Evolutionary conservation across 2,329 filamentous ascomycete species (phyloP), one percentile per base, ranked within the genome.

Genomic region (Nemania diffusa): DNA sequence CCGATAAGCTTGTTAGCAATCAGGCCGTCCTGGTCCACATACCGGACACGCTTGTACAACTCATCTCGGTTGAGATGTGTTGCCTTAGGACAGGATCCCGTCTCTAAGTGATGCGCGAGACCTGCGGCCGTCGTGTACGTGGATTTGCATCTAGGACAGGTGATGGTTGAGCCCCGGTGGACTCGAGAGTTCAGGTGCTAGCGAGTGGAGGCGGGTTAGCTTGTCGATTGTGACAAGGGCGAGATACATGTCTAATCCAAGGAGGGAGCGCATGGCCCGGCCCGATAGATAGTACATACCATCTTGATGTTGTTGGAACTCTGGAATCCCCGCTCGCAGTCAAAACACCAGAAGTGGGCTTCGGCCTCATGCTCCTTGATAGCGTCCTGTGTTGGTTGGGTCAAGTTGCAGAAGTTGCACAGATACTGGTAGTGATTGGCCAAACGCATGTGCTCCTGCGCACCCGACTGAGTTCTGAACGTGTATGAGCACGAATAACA

Each of bases 101-200:
- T 77, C 69, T 91, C 89, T 0, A 91, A 76, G 68, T 91, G 87
- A 73, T 88, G 80, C 0, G 79, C 73, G 4, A 90, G 70, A 3
- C 87, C 88, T 0, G 84, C 86, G 1, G 87, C 86, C 0, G 84
- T 83, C 9, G 81, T 77, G 67, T 81, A 87, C 2, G 8, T 29
- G 1, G 53, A 65, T 40, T 79, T 73, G 77, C 89, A 91, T 72
- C 87, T 90, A 0, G 85, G 88, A 57, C 89, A 91, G 0, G 48
- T 0, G 7, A 88, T 74, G 1, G 75, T 75, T 0, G 55, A 65
- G 61, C 83, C 82, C 0, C 79, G 79, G 72, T 91, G 88, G 52
- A 75, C 72, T 5, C 78, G 78, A 0, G 87, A 89, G 27, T 84
- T 84, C 2, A 86, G 78, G 68, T 91, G 88, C 87, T 90, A 65